Conservation (phyloP, 2,329 filamentous ascomycete species). For the Pseudocercospora fuligena region DNA sequence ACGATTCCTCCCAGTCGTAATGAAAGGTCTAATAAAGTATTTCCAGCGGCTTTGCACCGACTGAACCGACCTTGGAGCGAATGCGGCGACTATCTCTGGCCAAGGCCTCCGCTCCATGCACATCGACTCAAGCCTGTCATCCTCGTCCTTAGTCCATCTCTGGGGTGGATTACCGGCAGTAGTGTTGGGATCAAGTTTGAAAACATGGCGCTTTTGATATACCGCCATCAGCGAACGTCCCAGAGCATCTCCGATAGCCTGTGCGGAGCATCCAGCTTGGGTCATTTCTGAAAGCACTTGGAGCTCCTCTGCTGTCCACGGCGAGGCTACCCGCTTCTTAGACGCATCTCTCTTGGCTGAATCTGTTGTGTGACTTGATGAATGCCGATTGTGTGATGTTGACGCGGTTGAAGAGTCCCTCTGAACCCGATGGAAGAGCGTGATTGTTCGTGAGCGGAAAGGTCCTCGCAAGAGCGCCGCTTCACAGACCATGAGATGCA, state of each 20-base stretch:
- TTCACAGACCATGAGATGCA: too few species aligned
- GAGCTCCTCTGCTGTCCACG: not conserved
- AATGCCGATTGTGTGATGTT: not conserved
- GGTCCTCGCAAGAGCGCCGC: too few species aligned
- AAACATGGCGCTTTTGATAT: not conserved
- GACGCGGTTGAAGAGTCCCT: not conserved
- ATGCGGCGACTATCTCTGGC: not conserved
- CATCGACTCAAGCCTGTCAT: not conserved
- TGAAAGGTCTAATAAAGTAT: not conserved
- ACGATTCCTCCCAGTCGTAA: not conserved
- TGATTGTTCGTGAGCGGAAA: too few species aligned
- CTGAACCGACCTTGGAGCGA: not conserved
- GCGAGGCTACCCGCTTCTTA: not conserved
- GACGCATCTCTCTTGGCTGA: not conserved
- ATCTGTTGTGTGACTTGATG: not conserved
- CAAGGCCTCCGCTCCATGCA: not conserved
- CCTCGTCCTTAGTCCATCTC: not conserved
- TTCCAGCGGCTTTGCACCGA: not conserved
- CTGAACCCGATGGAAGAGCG: not conserved
- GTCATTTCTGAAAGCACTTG: not conserved
- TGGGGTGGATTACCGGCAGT: not conserved
- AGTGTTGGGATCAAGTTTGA: not conserved
- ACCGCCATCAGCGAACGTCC: not conserved
- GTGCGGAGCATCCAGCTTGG: not conserved
- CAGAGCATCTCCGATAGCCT: too few species aligned